Percentiles rank a stretch among this genome's conserved stretches.
phyloP scores from a whole-genome alignment of 805 yeast species.

The Yarrowia alimentaria region DNA sequence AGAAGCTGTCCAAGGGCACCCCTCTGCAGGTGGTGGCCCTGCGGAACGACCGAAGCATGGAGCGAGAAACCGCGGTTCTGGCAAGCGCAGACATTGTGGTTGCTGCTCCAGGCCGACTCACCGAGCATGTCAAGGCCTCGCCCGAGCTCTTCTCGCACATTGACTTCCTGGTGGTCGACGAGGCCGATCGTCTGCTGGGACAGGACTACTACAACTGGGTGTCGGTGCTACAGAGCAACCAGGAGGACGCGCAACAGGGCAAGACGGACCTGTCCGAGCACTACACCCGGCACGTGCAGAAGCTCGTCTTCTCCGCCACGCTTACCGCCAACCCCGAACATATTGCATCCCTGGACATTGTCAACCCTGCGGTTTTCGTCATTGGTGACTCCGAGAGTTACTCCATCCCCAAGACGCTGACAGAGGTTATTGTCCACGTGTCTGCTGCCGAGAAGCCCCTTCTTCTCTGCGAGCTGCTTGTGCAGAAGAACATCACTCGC shows the following conservation, averaged over 20 bases:
- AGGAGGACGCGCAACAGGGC: conserved; percentile 3
- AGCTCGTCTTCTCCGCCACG: conserved; percentile 88
- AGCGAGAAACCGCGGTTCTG: conserved; percentile 61
- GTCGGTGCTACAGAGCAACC: conserved; percentile 42
- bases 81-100: conserved; percentile 41
- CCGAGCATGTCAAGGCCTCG: conserved; percentile 50
- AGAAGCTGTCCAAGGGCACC: conserved; percentile 62
- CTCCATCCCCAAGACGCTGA: conserved; percentile 41
- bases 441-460: conserved; percentile 63
- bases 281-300: conserved; percentile 47
- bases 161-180: conserved; percentile 76
- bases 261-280: conserved; percentile 8
- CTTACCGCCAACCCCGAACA: conserved; percentile 90
- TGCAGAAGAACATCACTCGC: conserved; percentile 37
- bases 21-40: conserved; percentile 62
- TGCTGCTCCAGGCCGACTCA: conserved; percentile 82
- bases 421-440: conserved; percentile 40
- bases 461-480: conserved; percentile 57
- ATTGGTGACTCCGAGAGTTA: conserved; percentile 54
- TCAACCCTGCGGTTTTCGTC: conserved; percentile 68
- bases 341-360: conserved; percentile 65
- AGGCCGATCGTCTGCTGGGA: conserved; percentile 91
- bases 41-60: conserved; percentile 52
- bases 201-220: conserved; percentile 96
- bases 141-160: conserved; percentile 55